Evolutionary conservation across 805 yeast genomes (phyloP).

Genomic region (Kuraishia floccosa): DNA sequence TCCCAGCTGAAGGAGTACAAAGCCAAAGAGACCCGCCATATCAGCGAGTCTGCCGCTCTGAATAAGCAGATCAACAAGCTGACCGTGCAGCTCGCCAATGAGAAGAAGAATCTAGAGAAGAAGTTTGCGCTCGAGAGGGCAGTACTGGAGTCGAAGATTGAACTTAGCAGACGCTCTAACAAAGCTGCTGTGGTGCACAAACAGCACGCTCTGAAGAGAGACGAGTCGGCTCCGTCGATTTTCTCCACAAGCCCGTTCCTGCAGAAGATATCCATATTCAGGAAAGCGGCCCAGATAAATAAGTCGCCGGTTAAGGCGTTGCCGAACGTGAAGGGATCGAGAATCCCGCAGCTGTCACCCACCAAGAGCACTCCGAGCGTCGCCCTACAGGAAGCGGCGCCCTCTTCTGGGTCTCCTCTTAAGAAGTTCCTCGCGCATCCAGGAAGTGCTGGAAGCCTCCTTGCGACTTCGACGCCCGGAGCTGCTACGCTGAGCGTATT

Average conservation of each 20-base stretch:
- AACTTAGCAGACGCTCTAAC: too few relatives aligned
- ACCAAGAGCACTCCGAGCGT: not conserved
- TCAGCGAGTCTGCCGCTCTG: slow-evolving; percentile 1
- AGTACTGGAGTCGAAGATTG: slow-evolving; percentile 5
- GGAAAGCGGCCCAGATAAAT: slow-evolving; percentile 2
- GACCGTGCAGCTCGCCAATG: slow-evolving; percentile 2
- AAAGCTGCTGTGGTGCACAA: too few relatives aligned
- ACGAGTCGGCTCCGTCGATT: slow-evolving; percentile 3
- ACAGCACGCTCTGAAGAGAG: too few relatives aligned
- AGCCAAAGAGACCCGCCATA: not conserved
- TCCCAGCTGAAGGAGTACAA: not conserved
- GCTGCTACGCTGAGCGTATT: too few relatives aligned
- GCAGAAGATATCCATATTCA: slow-evolving; percentile 5
- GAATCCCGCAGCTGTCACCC: slow-evolving; percentile 3
- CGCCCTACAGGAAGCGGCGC: too few relatives aligned
- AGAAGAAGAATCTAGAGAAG: slow-evolving; percentile 4
- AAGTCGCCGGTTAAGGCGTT: slow-evolving; percentile 1
- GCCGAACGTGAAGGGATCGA: slow-evolving; percentile 3
- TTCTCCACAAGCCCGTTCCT: slow-evolving; percentile 13
- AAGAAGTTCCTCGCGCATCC: too few relatives aligned
- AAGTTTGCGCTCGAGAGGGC: slow-evolving; percentile 3
- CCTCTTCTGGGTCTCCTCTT: too few relatives aligned
- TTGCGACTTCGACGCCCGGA: too few relatives aligned
- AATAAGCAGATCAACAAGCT: not conserved
- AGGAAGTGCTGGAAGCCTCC: too few relatives aligned